Conservation (phyloP, 257 asterid genomes). For the Forsythia viridissima region DNA sequence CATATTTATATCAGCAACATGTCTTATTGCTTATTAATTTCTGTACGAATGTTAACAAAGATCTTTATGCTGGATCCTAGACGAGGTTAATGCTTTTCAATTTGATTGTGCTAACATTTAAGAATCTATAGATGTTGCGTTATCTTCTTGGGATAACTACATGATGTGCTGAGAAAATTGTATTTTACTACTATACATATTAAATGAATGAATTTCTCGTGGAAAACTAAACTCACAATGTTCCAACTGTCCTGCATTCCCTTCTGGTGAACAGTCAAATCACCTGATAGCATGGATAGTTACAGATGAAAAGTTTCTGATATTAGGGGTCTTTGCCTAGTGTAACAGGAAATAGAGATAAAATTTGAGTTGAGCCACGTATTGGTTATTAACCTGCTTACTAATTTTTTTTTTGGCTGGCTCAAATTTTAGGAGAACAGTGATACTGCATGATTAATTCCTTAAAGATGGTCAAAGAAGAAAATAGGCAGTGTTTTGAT, state of each 20-base stretch:
- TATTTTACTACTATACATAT: not conserved
- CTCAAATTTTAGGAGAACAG: not conserved
- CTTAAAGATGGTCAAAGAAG: not conserved
- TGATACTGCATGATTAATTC: not conserved
- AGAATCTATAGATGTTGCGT: not conserved
- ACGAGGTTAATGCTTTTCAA: not conserved
- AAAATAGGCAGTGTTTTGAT: not conserved
- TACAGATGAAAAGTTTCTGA: not conserved
- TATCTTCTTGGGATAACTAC: not conserved
- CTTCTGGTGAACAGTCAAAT: not conserved
- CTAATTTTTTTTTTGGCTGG: not conserved
- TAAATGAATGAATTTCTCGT: not conserved
- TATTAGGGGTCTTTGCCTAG: not conserved
- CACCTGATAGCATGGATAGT: not conserved
- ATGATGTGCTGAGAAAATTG: not conserved
- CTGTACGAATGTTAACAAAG: not conserved
- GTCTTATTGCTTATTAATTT: not conserved
- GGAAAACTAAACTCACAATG: not conserved
- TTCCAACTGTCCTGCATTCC: not conserved
- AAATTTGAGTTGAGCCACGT: not conserved
- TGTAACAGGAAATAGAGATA: not conserved
- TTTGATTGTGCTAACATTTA: not conserved
- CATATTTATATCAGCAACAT: not conserved
- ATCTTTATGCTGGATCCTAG: not conserved
- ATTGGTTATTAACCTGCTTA: not conserved